Conservation (phyloP, 2,329 filamentous ascomycete genomes). For the Cercospora canescens region DNA sequence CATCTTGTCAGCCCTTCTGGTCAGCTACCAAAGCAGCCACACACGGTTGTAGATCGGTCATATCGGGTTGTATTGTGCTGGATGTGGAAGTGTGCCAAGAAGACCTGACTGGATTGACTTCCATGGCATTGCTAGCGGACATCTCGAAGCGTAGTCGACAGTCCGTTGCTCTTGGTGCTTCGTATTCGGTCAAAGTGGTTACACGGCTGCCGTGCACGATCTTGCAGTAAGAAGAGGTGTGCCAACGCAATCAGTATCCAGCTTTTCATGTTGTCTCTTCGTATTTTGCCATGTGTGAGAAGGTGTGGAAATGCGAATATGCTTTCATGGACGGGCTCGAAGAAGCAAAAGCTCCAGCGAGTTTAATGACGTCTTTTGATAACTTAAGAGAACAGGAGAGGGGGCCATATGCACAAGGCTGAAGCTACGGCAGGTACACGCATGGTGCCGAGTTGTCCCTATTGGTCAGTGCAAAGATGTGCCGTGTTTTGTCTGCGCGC, state of each 20-base stretch:
- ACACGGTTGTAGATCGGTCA: neutral
- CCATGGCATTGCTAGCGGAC: neutral
- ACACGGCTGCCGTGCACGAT: neutral
- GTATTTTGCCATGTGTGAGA: neutral
- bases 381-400: neutral
- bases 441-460: neutral
- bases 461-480: neutral
- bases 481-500: neutral
- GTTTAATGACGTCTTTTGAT: neutral
- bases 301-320: neutral
- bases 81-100: neutral
- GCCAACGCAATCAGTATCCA: neutral
- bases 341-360: neutral
- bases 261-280: neutral
- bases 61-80: neutral
- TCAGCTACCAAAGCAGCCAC: neutral
- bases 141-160: neutral
- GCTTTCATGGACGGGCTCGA: neutral
- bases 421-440: neutral
- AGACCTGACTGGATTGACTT: neutral
- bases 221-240: neutral
- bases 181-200: neutral
- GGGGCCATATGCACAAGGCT: neutral
- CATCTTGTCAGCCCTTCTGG: neutral
- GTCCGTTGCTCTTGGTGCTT: neutral